Base-by-base conservation (phyloP, 192 early-diverging fungal genomes). In the Jimgerdemannia flammicorona region DNA sequence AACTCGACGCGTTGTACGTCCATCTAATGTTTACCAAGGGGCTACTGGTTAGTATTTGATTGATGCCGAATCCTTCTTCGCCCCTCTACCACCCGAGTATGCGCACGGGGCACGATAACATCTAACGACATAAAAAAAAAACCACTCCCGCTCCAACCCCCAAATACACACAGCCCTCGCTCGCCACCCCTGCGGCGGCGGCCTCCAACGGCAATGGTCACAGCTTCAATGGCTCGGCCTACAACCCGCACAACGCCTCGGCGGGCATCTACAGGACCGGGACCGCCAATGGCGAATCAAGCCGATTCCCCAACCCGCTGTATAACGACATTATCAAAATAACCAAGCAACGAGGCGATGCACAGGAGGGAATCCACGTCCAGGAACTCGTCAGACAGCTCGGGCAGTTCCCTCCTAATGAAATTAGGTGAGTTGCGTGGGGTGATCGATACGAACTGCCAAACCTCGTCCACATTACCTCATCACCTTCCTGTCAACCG, bases 1-100 rank as follows among this genome's bases (percentile, higher is more conserved):
- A 86, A 49, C 75, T 95, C 44, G 90, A 93, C 69, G 88, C 85
- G 70, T 87, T 91, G 14, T 84, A 87, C 42, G 85, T 84, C 29
- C 92, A 96, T 72, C 73, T 93, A 72, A 79, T 75, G 64, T 77
- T 87, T 40, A 92, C 90, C 43, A 79, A 80, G 64, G 77, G 74
- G 19, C 74, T 80, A 70, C 72, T 80, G 79, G 74, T 79, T 70
- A 74, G 79, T 77, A 63, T 72, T 14, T 29, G 29, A 29, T 29
- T 29, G 29, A 29, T 29, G 29, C 29, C 29, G 29, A 29, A 29
- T 29, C 29, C 29, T 29, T 29, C 29, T 29, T 29, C 1, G 29
- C 29, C 29, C 1, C 29, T 29, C 29, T 29, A 29, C 29, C 29
- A 29, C 29, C 29, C 29, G 29, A 29, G 29, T 1, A 29, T 29